Evolutionary conservation across 345 rosid species (phyloP), one percentile per base, ranked within the genome.

Genomic region (Mercurialis annua): DNA sequence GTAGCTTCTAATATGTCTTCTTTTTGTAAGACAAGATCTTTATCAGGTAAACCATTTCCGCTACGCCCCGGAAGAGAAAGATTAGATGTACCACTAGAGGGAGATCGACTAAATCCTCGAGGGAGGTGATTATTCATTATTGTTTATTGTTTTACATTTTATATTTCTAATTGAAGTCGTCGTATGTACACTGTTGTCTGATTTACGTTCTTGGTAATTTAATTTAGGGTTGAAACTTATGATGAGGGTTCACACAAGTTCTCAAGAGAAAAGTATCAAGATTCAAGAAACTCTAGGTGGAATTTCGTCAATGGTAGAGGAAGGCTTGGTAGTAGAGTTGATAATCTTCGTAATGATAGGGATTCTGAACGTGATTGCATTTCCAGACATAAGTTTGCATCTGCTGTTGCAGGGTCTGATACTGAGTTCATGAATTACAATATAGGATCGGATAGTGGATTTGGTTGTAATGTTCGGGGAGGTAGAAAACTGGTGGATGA

Each of bases 81-180:
- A 71, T 68, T 84, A 61, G 86, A 87, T 81, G 71, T 78, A 61
- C 70, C 86, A 26, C 72, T 79, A 64, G 90, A 82, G 56, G 80
- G 76, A 34, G 84, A 79, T 48, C 83, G 69, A 72, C 69, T 80
- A 60, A 75, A 71, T 64, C 71, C 65, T 67, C 84, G 84, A 86
- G 90, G 86, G 84, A 86, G 98, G 95, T 92, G 88, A 87, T 81
- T 75, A 80, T 79, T 77, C 52, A 69, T 71, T 67, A 49, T 56
- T 38, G 27, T 65, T 44, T 1, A 30, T 34, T 42, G 44, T 67
- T 66, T 65, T 30, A 24, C 50, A 31, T 68, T 44, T 72, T 40
- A 38, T 44, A 47, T 64, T 30, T 16, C 54, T 21, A 34, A 21
- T 30, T 73, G 56, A 43, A 21, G 21, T 49, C 47, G 30, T 55